A percentile compares a stretch with the other conserved stretches of the same genome.
Conservation (phyloP, 805 yeast genomes). For the Wickerhamiella bombiphila region DNA sequence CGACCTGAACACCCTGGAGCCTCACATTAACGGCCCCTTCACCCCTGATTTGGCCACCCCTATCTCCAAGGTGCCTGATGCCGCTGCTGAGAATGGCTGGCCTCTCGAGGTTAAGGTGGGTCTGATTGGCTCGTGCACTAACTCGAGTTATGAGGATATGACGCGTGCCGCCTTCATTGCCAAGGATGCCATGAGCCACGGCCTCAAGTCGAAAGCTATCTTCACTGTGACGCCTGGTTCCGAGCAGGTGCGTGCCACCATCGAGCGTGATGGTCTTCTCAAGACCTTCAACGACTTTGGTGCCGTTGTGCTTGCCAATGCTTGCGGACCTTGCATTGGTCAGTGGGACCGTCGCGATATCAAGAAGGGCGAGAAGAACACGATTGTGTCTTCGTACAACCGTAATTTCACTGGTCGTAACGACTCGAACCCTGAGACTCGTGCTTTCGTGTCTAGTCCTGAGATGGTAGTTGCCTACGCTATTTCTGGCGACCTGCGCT, state of each 20-base stretch:
- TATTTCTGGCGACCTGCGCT: constrained; percentile 88
- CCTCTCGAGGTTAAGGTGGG: constrained; percentile 88
- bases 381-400: constrained; percentile 94
- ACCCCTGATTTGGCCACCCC: constrained; percentile 97
- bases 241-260: constrained; percentile 96
- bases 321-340: constrained; percentile 99
- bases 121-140: constrained; percentile 95
- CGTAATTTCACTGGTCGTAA: constrained; percentile 97
- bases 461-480: constrained; percentile 93
- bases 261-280: constrained; percentile 89
- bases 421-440: constrained; percentile 95
- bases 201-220: constrained; percentile 80
- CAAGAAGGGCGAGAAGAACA: constrained; percentile 88
- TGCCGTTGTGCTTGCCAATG: constrained; percentile 89
- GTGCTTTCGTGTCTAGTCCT: constrained; percentile 94
- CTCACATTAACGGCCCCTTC: constrained; percentile 95
- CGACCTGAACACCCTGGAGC: constrained; percentile 79
- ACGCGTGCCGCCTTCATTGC: constrained; percentile 89
- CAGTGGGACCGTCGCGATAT: constrained; percentile 96
- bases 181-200: constrained; percentile 78
- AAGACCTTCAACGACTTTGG: constrained; percentile 81
- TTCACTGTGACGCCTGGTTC: constrained; percentile 96
- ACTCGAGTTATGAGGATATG: constrained; percentile 98
- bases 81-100: constrained; percentile 78
- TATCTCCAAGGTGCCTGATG: constrained; percentile 68